phyloP scores from a whole-genome alignment of 495 filamentous ascomycete genomes.

The Talaromyces thailandensis region DNA sequence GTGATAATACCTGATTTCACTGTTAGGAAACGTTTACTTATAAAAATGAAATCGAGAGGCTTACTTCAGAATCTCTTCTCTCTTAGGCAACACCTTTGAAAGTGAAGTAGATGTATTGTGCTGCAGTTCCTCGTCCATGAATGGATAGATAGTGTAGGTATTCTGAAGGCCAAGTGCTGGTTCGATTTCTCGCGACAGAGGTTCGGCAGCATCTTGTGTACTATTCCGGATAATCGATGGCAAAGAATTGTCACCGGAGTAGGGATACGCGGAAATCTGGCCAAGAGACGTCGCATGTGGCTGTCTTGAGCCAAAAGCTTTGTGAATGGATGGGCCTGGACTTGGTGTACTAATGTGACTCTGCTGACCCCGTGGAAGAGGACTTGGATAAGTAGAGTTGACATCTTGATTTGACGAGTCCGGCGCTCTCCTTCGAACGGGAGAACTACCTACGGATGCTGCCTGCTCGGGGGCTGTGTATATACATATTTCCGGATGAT shows the following conservation, averaged over 20 bases:
- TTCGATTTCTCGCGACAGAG: conserved; percentile 12
- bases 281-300: no score
- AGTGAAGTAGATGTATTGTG: conserved; percentile 21
- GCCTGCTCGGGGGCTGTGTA: conserved; percentile 5
- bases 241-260: conserved; percentile 28
- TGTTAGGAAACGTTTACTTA: background rate
- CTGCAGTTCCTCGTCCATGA: conserved; percentile 30
- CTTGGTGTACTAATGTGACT: no score
- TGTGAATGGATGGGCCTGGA: no score
- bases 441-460: background rate
- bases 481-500: conserved; percentile 28
- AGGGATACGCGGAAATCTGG: no score
- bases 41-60: conserved; percentile 1
- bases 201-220: conserved; percentile 48
- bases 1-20: conserved; percentile 31
- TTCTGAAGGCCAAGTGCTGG: conserved; percentile 64
- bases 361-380: no score
- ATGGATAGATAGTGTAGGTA: conserved; percentile 61
- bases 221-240: conserved; percentile 23
- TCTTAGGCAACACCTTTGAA: conserved; percentile 19
- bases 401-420: conserved; percentile 13
- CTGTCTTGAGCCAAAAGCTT: no score
- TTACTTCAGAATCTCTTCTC: conserved; percentile 25
- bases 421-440: background rate
- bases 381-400: conserved; percentile 27